Evolutionary conservation across 2,329 filamentous ascomycete genomes (phyloP).

Genomic region (Fusarium clavum): DNA sequence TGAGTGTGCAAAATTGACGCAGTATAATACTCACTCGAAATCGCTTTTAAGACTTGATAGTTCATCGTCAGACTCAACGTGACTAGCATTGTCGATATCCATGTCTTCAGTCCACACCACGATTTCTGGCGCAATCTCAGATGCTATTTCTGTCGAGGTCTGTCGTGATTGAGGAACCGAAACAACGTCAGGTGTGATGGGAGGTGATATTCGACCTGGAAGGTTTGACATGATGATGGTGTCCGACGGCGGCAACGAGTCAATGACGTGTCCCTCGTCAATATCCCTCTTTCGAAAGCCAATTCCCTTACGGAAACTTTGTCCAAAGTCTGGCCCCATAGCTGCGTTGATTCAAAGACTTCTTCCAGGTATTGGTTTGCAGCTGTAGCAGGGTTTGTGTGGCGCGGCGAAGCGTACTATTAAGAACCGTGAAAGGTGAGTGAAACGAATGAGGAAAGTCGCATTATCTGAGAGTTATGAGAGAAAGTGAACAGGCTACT

Average conservation of each 20-base stretch:
- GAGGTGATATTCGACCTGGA: constrained; percentile 49
- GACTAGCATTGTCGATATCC: constrained; percentile 44
- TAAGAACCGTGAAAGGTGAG: constrained; percentile 40
- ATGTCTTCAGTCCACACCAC: constrained; percentile 59
- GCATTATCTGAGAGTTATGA: constrained; percentile 41
- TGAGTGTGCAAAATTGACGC: not conserved
- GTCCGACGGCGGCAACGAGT: constrained; percentile 46
- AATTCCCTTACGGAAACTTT: constrained; percentile 36
- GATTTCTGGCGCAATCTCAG: constrained; percentile 57
- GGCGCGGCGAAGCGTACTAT: constrained; percentile 38
- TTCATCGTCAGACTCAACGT: constrained; percentile 42
- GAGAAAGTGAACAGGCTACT: constrained; percentile 9
- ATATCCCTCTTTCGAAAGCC: constrained; percentile 42
- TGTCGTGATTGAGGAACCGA: constrained; percentile 49
- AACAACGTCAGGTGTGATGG: constrained; percentile 41
- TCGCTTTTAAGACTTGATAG: constrained; percentile 37
- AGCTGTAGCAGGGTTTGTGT: constrained; percentile 32
- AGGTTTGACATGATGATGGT: constrained; percentile 37
- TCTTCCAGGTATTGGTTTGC: constrained; percentile 29
- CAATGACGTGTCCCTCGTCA: constrained; percentile 35
- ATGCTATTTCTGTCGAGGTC: constrained; percentile 49
- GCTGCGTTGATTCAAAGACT: constrained; percentile 31
- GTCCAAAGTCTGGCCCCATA: constrained; percentile 45
- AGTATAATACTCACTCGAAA: constrained; percentile 46
- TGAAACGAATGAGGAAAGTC: constrained; percentile 43